Conservation (phyloP, 2,329 filamentous ascomycete species). For the Phialophora expanda region DNA sequence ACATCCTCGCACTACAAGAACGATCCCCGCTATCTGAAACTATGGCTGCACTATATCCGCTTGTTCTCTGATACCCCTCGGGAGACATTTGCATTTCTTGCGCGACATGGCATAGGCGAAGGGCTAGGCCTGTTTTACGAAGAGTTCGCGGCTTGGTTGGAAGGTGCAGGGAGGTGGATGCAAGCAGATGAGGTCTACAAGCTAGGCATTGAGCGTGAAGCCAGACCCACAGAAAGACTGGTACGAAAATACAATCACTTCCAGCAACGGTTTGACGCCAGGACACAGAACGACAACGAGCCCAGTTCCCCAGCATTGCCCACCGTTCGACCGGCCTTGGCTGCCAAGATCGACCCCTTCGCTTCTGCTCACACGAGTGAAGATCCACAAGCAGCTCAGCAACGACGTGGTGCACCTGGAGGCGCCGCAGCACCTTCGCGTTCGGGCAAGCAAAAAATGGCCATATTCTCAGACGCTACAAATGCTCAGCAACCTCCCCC, state of each 20-base stretch:
- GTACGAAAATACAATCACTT: constrained; percentile 93
- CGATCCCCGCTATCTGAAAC: constrained; percentile 86
- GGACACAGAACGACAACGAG: constrained; percentile 64
- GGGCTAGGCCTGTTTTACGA: constrained; percentile 91
- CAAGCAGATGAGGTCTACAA: constrained; percentile 95
- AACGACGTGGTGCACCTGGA: constrained; percentile 49
- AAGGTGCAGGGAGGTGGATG: constrained; percentile 78
- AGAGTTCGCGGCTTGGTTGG: constrained; percentile 92
- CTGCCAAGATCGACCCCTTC: constrained; percentile 85
- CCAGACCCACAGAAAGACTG: constrained; percentile 78
- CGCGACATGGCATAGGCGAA: constrained; percentile 86
- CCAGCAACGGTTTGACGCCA: constrained; percentile 74
- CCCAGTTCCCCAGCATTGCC: constrained; percentile 88
- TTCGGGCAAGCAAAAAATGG: constrained; percentile 77
- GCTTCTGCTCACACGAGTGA: constrained; percentile 55
- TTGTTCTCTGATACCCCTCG: constrained; percentile 92
- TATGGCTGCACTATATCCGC: constrained; percentile 93
- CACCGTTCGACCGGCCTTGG: constrained; percentile 78
- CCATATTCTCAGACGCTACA: constrained; percentile 84
- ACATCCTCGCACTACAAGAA: constrained; percentile 89
- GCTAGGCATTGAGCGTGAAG: constrained; percentile 85
- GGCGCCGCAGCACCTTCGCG: constrained; percentile 61
- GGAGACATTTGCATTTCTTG: constrained; percentile 89
- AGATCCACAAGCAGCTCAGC: constrained; percentile 70
- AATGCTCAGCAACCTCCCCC: constrained; percentile 62